phyloP scores from a whole-genome alignment of 2,329 filamentous ascomycete species.

The Bipolaris sorokiniana region DNA sequence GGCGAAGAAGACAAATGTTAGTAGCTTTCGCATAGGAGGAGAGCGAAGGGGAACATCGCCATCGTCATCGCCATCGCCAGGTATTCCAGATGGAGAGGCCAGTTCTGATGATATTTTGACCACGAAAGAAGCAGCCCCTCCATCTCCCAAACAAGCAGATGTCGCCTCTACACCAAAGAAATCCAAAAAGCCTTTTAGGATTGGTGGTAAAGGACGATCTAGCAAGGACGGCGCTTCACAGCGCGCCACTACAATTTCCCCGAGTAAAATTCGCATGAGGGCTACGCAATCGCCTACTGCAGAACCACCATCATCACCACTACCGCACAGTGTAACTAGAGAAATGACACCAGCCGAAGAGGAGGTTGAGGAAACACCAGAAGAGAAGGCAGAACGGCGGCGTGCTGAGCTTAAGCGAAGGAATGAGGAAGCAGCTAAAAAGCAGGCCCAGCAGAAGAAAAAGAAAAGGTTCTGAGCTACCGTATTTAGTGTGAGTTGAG shows the following conservation, averaged over 20 bases:
- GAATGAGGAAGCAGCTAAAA: constrained; percentile 60
- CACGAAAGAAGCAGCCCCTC: constrained; percentile 1
- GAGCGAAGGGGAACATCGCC: constrained; percentile 20
- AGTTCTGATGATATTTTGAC: background rate
- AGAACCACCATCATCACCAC: constrained; percentile 18
- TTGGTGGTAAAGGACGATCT: constrained; percentile 40
- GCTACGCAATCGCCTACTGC: constrained; percentile 16
- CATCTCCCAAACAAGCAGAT: constrained; percentile 10
- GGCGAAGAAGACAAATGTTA: constrained; percentile 23
- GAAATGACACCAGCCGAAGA: constrained; percentile 22
- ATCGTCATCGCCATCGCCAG: constrained; percentile 1
- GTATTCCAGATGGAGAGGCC: background rate
- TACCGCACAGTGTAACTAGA: constrained; percentile 3
- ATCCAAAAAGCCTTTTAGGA: constrained; percentile 34
- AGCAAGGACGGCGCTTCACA: constrained; percentile 13
- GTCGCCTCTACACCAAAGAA: constrained; percentile 20
- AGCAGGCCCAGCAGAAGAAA: constrained; percentile 49
- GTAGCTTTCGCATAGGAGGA: constrained; percentile 41
- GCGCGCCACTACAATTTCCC: background rate
- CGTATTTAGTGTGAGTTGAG: background rate
- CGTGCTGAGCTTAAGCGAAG: constrained; percentile 63
- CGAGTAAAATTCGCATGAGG: constrained; percentile 9
- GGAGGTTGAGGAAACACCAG: constrained; percentile 48
- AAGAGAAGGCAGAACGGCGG: constrained; percentile 62
- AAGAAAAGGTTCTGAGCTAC: constrained; percentile 41